These are phyloP conservation scores for Penicillium glabrum DNA, from an alignment of 2,329 filamentous ascomycete species.

Conservation along the genomic window DNA sequence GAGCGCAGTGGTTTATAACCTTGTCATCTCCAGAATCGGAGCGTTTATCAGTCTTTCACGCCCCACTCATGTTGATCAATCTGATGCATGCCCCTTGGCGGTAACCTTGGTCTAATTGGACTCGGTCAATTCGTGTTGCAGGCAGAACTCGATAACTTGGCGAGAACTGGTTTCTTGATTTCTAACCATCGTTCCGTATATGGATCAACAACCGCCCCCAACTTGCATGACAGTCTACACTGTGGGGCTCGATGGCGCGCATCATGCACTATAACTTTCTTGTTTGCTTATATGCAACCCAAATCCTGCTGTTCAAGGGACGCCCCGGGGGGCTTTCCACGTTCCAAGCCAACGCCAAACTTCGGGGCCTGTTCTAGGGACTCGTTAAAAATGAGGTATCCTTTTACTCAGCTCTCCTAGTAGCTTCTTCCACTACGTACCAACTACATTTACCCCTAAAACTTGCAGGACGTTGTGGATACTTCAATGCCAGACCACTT, in stretches of 20 bases:
- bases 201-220: background rate
- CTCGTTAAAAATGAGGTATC: background rate
- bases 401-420: background rate
- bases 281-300: constrained; percentile 14
- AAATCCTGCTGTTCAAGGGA: background rate
- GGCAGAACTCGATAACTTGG: background rate
- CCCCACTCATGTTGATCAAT: constrained; percentile 23
- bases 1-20: background rate
- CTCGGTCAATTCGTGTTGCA: background rate
- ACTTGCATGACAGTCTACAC: background rate
- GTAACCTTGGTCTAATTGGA: constrained; percentile 6
- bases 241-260: constrained; percentile 13
- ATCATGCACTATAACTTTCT: constrained; percentile 20
- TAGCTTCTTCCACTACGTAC: background rate
- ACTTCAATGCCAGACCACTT: background rate
- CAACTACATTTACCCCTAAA: background rate
- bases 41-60: constrained; percentile 16
- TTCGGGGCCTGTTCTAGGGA: too few relatives aligned
- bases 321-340: constrained; percentile 8
- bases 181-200: background rate
- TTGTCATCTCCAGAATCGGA: constrained; percentile 12
- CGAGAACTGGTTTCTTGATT: background rate
- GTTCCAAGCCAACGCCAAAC: background rate
- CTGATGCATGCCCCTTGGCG: constrained; percentile 23
- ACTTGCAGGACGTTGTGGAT: background rate